Percentiles rank a stretch among this genome's conserved stretches.
phyloP scores from a whole-genome alignment of 257 asterid species.

The Mitragyna speciosa region DNA sequence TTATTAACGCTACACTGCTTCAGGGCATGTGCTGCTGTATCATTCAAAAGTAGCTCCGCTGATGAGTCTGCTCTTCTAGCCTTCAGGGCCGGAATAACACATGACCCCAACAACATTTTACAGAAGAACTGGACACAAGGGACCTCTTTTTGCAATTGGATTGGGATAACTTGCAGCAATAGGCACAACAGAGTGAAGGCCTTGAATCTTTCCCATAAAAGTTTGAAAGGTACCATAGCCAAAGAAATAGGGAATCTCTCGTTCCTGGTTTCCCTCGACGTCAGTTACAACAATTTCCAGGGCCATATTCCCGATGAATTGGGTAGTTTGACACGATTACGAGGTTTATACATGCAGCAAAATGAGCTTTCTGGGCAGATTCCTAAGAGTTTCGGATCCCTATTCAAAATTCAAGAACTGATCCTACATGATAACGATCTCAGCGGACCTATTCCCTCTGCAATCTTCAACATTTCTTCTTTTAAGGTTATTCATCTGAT shows the following conservation, averaged over 20 bases:
- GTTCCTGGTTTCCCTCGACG: neutral
- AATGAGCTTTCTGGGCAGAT: neutral
- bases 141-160: conserved; percentile 8
- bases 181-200: conserved; percentile 15
- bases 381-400: neutral
- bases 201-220: neutral
- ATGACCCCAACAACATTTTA: neutral
- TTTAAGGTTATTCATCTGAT: neutral
- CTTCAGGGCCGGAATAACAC: neutral
- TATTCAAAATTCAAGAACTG: neutral
- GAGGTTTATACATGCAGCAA: neutral
- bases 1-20: neutral
- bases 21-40: neutral
- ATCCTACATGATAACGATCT: neutral
- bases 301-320: conserved; percentile 11
- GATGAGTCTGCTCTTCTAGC: conserved; percentile 9
- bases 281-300: conserved; percentile 2
- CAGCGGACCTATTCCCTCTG: neutral
- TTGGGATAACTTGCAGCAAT: conserved; percentile 13
- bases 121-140: conserved; percentile 5
- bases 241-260: conserved; percentile 16
- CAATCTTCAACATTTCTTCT: conserved; percentile 6
- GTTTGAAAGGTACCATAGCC: conserved; percentile 8
- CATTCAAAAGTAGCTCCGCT: neutral
- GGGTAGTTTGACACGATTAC: neutral